Evolutionary conservation across 306 rosid genomes (phyloP).

Genomic region (Astragalus membranaceus): DNA sequence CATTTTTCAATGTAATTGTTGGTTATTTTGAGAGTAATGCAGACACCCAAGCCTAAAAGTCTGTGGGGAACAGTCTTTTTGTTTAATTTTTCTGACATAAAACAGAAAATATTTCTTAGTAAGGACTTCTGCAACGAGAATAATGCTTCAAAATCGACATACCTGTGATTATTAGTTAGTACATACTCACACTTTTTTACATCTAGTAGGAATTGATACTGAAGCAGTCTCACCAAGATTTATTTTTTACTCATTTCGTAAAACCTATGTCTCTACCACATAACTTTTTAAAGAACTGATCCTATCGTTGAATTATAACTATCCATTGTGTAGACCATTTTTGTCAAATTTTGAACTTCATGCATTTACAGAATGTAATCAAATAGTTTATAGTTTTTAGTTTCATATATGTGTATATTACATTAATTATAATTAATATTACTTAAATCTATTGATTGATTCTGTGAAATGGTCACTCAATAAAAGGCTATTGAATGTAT

Average conservation of each 20-base stretch:
- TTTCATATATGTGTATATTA: not conserved
- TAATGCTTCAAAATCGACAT: not conserved
- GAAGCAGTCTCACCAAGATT: not conserved
- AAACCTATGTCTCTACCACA: not conserved
- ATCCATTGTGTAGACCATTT: not conserved
- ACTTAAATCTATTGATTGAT: not conserved
- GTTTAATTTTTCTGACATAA: not conserved
- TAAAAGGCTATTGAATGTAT: not conserved
- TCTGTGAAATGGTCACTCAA: not conserved
- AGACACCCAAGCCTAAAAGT: slow-evolving; percentile 3
- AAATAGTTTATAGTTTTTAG: not conserved
- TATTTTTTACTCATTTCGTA: not conserved
- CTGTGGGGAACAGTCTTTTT: not conserved
- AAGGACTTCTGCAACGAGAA: not conserved
- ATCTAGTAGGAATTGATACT: not conserved
- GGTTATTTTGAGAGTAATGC: slow-evolving; percentile 3
- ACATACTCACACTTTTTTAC: not conserved
- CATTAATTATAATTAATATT: too few relatives aligned
- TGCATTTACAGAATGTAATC: not conserved
- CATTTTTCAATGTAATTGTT: slow-evolving; percentile 1
- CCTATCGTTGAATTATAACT: not conserved
- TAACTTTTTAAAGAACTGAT: not conserved
- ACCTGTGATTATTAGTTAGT: not conserved
- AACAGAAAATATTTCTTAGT: not conserved
- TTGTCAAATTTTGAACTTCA: not conserved